Base-by-base conservation (phyloP, 192 early-diverging fungal genomes). In the Pilobolus umbonatus region DNA sequence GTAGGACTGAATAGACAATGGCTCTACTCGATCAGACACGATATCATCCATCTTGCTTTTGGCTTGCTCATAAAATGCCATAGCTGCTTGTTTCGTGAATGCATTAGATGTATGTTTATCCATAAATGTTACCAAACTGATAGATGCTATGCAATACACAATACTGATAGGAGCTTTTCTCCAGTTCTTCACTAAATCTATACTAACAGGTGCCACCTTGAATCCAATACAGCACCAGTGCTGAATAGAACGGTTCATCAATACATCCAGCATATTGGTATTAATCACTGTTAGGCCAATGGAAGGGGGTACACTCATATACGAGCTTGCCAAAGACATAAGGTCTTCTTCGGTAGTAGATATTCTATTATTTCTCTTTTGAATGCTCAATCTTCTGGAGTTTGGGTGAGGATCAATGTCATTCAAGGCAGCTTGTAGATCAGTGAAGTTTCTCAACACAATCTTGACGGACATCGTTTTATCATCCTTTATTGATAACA, bases 141-240 rank as follows among this genome's bases (percentile, higher is more conserved):
- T 69, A n/a, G 67, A 47, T 22, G 67, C 67, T 4, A 69, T 43
- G 4, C 56, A 62, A 19, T 69, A 58, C 2, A 60, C 51, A 34
- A 69, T 64, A 0, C 61, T 19, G 5, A 24, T 35, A 2, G 67
- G 67, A 9, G 55, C 44, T 3, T 17, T 26, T 6, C 49, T 26
- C 67, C 67, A 69, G 31, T 59, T 12, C 24, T 40, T 17, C 25
- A 63, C 59, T n/a, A 44, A 21, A 1, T 31, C 50, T 14, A 64
- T 29, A 5, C 11, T 43, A 15, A 69, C 21, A 1, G 67, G 67
- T n/a, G 67, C 49, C 0, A 69, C 62, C 29, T 69, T 69, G 43
- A 69, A 69, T 10, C 61, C 67, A 22, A 69, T 48, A 21, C 67
- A 69, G 19, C 67, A 69, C 67, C 67, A 69, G 17, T 69, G 61